Evolutionary conservation across 257 asterid species (phyloP).

Genomic region (Solanum clarkiae): DNA sequence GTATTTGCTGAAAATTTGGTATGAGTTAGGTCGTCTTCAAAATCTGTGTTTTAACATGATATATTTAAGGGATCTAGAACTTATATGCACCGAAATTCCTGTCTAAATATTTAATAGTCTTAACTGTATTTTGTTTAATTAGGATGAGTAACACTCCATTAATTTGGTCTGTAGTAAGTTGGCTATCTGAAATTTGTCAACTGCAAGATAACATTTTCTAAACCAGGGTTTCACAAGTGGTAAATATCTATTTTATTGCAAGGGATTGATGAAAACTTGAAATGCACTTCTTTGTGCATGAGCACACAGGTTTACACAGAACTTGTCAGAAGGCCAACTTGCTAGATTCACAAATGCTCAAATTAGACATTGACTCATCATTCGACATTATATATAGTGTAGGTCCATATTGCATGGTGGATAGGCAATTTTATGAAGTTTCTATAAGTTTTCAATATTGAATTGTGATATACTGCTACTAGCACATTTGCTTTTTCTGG

Average conservation of each 20-base stretch:
- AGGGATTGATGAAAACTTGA: not conserved
- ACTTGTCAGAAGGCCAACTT: not conserved
- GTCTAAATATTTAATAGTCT: not conserved
- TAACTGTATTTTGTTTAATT: not conserved
- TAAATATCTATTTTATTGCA: not conserved
- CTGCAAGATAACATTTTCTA: not conserved
- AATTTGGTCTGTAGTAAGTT: not conserved
- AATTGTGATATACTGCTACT: not conserved
- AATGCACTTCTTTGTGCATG: not conserved
- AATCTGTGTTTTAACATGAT: not conserved
- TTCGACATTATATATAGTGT: not conserved
- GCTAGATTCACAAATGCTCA: not conserved
- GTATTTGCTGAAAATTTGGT: not conserved
- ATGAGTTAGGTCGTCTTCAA: not conserved
- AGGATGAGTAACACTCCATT: not conserved
- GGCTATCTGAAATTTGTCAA: not conserved
- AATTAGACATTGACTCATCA: not conserved
- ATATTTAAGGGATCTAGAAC: not conserved
- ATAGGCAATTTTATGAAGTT: not conserved
- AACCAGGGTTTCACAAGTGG: not conserved
- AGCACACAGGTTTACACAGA: not conserved
- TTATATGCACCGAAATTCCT: not conserved
- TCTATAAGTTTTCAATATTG: not conserved
- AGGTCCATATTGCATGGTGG: not conserved
- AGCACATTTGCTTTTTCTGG: not conserved